Base-by-base conservation (phyloP, 148 eudicot species). In the Chenopodium quinoa region DNA sequence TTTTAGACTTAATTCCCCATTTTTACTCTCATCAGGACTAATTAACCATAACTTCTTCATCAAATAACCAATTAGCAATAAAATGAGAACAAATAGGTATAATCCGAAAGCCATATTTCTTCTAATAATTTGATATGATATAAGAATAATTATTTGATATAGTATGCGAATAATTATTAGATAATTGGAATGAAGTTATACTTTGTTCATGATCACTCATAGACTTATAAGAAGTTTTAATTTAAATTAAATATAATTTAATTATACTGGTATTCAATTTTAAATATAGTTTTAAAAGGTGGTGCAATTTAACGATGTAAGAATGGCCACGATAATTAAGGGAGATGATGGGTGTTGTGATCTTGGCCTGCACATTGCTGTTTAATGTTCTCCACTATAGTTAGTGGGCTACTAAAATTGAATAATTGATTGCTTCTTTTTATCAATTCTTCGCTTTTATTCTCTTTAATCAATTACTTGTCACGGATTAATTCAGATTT, bases 361-460 rank as follows among this genome's bases (percentile, higher is more conserved):
- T 65, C 19, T 75, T 84, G 85, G 89, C 83, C 75, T 78, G 81
- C 88, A 86, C 29, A 60, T 66, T 77, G 64, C 78, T 54, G 44
- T 50, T 29, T 32, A 52, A 75, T 86, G 89, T 86, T 86, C 72
- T 83, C 89, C 86, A 25, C 69, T 82, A 7, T 60, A 76, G 48
- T 3, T 22, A 75, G 77, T 75, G 77, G 77, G 54, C 60, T 47
- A 4, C n/a, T 17, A 70, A 50, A 32, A 70, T 32, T 70, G 22
- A 70, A 32, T 62, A 32, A 34, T 32, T 70, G 22, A 70, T 70
- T 62, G 25, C 66, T 62, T 62, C 16, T 52, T 20, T n/a, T 7
- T 20, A 62, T 62, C 25, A 62, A 62, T 1, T 62, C 4, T 8
- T 62, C 5, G 7, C 13, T 20, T 62, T 62, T 50, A 2, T 50